These are phyloP conservation scores for Toxoplasma gondii DNA, from an alignment of 169 alveolate species.

Conservation along the genomic window DNA sequence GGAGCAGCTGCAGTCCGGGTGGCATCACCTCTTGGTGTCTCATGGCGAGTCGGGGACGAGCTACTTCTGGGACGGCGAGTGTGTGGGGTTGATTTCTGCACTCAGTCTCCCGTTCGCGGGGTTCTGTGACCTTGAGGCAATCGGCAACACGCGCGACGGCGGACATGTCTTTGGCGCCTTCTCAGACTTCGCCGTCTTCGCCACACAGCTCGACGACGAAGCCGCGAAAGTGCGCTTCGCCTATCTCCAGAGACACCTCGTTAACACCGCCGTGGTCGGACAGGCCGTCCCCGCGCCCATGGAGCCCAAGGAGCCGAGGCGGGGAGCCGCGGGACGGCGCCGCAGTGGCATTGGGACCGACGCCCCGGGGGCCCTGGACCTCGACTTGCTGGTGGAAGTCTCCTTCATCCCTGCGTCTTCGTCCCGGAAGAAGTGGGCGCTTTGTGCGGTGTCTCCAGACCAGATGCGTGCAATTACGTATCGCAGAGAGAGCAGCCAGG, in stretches of 20 bases:
- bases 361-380: not conserved
- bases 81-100: not conserved
- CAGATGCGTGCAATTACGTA: not conserved
- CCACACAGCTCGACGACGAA: not conserved
- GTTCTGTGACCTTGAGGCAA: not conserved
- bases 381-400: not conserved
- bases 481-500: not conserved
- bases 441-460: not conserved
- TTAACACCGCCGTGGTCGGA: not conserved
- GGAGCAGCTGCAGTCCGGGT: not conserved
- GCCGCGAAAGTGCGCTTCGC: not conserved
- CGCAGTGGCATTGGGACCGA: not conserved
- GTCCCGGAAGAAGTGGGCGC: not conserved
- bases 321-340: not conserved
- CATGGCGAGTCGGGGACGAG: slow-evolving; percentile 1
- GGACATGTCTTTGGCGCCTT: slow-evolving; percentile 3
- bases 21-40: slow-evolving; percentile 5
- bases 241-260: not conserved
- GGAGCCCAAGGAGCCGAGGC: not conserved
- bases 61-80: slow-evolving; percentile 24
- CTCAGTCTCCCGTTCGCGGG: not conserved
- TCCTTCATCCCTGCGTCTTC: not conserved
- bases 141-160: not conserved
- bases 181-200: not conserved
- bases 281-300: not conserved